Base-by-base conservation (phyloP, 768 basidiomycete species). In the Trametes punicea region DNA sequence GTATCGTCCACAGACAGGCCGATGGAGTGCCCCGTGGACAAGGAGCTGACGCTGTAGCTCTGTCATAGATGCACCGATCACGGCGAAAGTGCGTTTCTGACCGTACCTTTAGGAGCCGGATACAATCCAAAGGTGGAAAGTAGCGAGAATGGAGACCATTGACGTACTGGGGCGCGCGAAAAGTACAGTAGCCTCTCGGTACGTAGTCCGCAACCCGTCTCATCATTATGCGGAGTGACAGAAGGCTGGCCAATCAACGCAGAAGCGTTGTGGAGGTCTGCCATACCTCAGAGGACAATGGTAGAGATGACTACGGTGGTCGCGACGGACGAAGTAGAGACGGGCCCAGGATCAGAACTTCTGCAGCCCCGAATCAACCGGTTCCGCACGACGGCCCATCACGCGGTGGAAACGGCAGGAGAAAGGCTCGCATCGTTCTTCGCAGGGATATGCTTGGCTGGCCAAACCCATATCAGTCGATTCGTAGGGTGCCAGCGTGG, bases 391-490 rank as follows among this genome's bases (percentile, higher is more conserved):
- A 20, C n/a, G 25, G 40, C 40, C 20, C 20, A n/a, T n/a, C 41
- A 27, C 8, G 39, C 39, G 42, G 48, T 46, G 56, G 56, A 47
- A 42, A 50, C 42, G 55, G 55, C 11, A 27, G 49, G 20, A 9
- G 26, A 26, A 31, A 29, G 45, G 15, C 41, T 38, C n/a, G n/a
- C n/a, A n/a, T n/a, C n/a, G n/a, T 51, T 45, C 42, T 46, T 18
- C 41, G 39, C 30, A 21, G 56, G 34, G 31, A 45, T 39, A 13
- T 20, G 49, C 41, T 45, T 33, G 39, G 48, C 21, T 34, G 42
- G 25, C 9, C 13, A n/a, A 38, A 34, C n/a, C 23, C 33, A 42
- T 49, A 51, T 57, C 56, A 57, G 56, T 41, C 48, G 49, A 42
- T 13, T 10, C 5, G 26, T 23, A 34, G n/a, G 46, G 20, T 26